These are phyloP conservation scores for Astrephomene gubernaculifera DNA, from an alignment of 139 green algal genomes.

Conservation along the genomic window DNA sequence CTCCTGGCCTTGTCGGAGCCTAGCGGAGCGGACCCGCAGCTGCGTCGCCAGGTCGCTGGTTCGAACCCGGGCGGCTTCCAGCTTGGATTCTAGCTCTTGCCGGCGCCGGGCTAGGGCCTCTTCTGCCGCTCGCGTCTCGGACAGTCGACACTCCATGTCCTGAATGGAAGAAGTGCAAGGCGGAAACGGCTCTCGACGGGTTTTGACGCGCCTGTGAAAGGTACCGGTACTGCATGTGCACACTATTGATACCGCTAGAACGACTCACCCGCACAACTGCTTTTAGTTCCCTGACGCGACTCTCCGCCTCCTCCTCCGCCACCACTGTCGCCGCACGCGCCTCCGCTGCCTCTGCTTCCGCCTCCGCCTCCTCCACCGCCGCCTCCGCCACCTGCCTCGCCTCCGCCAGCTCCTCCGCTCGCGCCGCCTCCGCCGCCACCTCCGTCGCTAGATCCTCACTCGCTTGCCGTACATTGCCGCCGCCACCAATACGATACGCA, in stretches of 20 bases:
- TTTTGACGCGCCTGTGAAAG: too few species aligned
- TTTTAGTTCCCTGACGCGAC: background rate
- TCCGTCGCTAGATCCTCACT: slow-evolving; percentile 1
- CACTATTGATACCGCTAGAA: too few species aligned
- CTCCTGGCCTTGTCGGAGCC: background rate
- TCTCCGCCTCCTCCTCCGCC: background rate
- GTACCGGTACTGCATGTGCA: too few species aligned
- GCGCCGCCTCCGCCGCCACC: slow-evolving; percentile 14
- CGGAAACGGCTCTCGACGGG: too few species aligned
- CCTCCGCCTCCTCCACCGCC: slow-evolving; percentile 5
- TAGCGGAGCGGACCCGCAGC: background rate
- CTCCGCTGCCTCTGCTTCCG: slow-evolving; percentile 28
- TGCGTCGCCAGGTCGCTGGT: background rate
- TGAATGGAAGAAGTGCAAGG: too few species aligned
- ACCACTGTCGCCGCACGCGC: background rate
- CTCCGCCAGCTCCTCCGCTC: background rate
- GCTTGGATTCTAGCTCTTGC: background rate
- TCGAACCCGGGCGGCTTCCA: background rate
- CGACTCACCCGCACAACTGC: too few species aligned
- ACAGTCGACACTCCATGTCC: background rate
- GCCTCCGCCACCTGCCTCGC: background rate
- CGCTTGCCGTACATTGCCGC: background rate
- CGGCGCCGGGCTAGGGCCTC: slow-evolving; percentile 5
- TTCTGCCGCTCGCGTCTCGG: background rate
- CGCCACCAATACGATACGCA: background rate